phyloP scores from a whole-genome alignment of 345 rosid species.

The Psidium friedrichsthalianum region DNA sequence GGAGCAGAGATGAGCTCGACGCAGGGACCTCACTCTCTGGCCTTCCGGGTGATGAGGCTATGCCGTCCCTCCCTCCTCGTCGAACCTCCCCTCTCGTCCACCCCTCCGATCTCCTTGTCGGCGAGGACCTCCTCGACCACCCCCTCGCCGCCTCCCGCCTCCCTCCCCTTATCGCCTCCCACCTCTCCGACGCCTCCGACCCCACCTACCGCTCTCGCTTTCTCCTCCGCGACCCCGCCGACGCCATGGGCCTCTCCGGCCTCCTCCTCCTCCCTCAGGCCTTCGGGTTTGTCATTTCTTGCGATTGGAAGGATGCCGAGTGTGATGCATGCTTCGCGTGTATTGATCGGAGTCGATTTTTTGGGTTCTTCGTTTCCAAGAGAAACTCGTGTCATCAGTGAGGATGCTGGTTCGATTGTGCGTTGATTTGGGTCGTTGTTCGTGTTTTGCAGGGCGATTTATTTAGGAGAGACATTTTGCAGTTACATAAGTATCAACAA shows the following conservation, averaged over 20 bases:
- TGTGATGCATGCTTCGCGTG: neutral
- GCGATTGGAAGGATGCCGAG: neutral
- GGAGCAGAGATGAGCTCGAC: constrained; percentile 38
- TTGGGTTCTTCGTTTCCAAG: neutral
- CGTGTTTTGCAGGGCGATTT: constrained; percentile 51
- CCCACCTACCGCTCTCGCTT: constrained; percentile 60
- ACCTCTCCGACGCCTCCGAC: constrained; percentile 40
- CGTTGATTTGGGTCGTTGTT: neutral
- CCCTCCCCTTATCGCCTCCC: constrained; percentile 30
- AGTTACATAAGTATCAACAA: constrained; percentile 92
- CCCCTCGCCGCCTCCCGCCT: constrained; percentile 56
- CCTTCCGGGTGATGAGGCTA: constrained; percentile 92
- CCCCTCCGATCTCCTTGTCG: constrained; percentile 79
- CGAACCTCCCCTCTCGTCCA: constrained; percentile 70
- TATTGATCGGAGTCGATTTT: neutral
- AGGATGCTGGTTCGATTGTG: neutral
- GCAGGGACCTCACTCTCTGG: constrained; percentile 80
- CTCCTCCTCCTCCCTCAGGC: constrained; percentile 97
- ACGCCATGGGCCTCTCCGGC: constrained; percentile 84
- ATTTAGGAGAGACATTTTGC: constrained; percentile 88
- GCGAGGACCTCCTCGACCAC: constrained; percentile 89
- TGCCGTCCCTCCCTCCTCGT: constrained; percentile 89
- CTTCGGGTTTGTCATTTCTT: constrained; percentile 41
- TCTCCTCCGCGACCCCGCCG: constrained; percentile 56
- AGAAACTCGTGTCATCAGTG: neutral